A percentile compares a stretch with the other conserved stretches of the same genome.
Conservation (phyloP, 75 land plant species). For the Chamaecyparis obtusa region DNA sequence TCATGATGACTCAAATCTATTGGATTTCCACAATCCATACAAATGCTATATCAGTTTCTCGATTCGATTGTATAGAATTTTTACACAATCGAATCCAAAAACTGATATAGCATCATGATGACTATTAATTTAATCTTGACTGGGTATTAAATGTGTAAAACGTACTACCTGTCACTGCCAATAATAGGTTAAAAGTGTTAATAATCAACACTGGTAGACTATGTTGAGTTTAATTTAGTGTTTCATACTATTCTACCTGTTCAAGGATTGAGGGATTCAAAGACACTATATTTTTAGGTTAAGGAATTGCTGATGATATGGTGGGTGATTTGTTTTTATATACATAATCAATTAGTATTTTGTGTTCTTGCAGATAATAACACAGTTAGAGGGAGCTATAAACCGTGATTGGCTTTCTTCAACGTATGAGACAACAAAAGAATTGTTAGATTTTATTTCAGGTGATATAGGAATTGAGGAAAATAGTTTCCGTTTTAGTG, state of each 20-base stretch:
- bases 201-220: neutral
- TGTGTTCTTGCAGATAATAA: constrained; percentile 51
- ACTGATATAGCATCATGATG: too few species aligned
- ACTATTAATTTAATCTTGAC: neutral
- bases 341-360: neutral
- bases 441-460: constrained; percentile 36
- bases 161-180: neutral
- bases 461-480: neutral
- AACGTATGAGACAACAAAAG: constrained; percentile 68
- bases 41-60: too few species aligned
- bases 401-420: constrained; percentile 65
- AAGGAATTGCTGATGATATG: neutral
- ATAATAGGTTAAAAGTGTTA: neutral
- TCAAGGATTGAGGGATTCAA: neutral
- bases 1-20: neutral
- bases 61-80: too few species aligned
- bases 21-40: too few species aligned
- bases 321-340: neutral
- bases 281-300: neutral
- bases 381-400: constrained; percentile 61
- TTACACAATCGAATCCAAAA: too few species aligned
- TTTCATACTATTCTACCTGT: neutral
- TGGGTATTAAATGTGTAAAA: neutral
- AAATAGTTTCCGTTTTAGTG: constrained; percentile 15
- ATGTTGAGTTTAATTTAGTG: neutral